A percentile compares a stretch with the other conserved stretches of the same genome.
phyloP scores from a whole-genome alignment of 192 early-diverging fungal genomes.

The Coemansia sp. region DNA sequence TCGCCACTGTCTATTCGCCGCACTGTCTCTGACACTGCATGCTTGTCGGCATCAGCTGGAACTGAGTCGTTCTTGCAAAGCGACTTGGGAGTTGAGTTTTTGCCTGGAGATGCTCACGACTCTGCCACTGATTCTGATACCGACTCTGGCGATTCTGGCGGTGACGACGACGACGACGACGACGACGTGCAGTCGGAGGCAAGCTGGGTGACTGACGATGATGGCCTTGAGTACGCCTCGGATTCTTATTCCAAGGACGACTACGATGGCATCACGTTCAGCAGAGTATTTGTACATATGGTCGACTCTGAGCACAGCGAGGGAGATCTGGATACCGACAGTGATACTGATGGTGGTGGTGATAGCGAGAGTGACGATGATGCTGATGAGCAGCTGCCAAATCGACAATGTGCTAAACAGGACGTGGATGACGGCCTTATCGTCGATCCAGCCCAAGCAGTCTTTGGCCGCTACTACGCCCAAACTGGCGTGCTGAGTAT shows the following conservation, averaged over 20 bases:
- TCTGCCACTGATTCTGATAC: slow-evolving; percentile 2
- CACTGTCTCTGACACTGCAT: slow-evolving; percentile 19
- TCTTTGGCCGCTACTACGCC: slow-evolving; percentile 46
- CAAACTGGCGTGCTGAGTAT: slow-evolving; percentile 23
- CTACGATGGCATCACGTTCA: slow-evolving; percentile 9
- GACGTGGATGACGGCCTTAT: slow-evolving; percentile 10
- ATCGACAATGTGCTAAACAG: not conserved
- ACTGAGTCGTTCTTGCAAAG: not conserved
- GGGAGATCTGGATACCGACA: not conserved
- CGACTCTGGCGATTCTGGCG: not conserved
- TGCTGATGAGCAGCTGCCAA: not conserved
- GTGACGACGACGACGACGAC: slow-evolving; percentile 1
- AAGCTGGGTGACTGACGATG: slow-evolving; percentile 2
- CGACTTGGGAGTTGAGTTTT: slow-evolving; percentile 24
- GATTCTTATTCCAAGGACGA: not conserved
- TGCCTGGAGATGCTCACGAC: not conserved
- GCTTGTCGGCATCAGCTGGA: not conserved
- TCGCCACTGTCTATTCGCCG: slow-evolving; percentile 21
- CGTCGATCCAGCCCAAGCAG: slow-evolving; percentile 36
- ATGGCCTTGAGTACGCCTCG: not conserved
- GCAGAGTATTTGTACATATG: not conserved
- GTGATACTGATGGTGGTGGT: slow-evolving; percentile 4
- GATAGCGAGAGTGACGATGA: slow-evolving; percentile 5
- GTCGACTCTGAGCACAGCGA: not conserved
- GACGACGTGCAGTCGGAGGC: slow-evolving; percentile 2